Evolutionary conservation across 192 early-diverging fungal species (phyloP).

Genomic region (Linderina pennispora): DNA sequence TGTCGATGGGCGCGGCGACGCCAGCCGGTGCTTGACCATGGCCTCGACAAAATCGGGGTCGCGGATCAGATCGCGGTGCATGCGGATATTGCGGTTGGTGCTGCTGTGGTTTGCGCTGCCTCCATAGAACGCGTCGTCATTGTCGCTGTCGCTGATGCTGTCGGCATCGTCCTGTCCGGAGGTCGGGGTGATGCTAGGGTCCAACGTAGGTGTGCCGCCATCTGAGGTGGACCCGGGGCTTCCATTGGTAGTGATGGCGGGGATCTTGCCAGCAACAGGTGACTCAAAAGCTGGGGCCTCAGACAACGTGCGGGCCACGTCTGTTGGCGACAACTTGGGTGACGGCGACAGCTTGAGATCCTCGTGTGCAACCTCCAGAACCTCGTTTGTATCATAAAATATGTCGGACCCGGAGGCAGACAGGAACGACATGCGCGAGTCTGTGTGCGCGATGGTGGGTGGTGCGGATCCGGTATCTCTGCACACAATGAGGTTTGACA

Average conservation of each 20-base stretch:
- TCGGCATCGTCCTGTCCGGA: constrained; percentile 10
- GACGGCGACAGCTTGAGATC: constrained; percentile 5
- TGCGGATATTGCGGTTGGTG: constrained; percentile 8
- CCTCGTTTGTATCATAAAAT: constrained; percentile 46
- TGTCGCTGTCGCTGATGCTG: constrained; percentile 9
- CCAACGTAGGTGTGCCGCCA: too few relatives aligned
- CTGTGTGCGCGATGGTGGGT: constrained; percentile 13
- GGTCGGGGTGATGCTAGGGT: background rate
- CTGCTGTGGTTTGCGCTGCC: background rate
- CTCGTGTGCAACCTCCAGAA: constrained; percentile 33
- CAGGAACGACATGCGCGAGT: constrained; percentile 28
- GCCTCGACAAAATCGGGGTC: constrained; percentile 44
- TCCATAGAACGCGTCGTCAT: constrained; percentile 5
- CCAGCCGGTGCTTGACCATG: constrained; percentile 28
- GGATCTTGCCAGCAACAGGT: too few relatives aligned
- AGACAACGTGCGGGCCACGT: too few relatives aligned
- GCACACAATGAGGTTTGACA: too few relatives aligned
- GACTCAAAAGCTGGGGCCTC: too few relatives aligned
- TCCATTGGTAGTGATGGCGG: too few relatives aligned
- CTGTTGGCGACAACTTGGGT: too few relatives aligned
- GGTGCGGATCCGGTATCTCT: background rate
- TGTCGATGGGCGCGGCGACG: constrained; percentile 4
- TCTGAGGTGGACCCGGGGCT: too few relatives aligned
- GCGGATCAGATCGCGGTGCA: constrained; percentile 41
- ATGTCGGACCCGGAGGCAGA: constrained; percentile 36